Percentiles rank a stretch among this genome's conserved stretches.
These are phyloP conservation scores for Penicillium pulvis DNA, from an alignment of 495 filamentous ascomycete genomes.

Conservation along the genomic window DNA sequence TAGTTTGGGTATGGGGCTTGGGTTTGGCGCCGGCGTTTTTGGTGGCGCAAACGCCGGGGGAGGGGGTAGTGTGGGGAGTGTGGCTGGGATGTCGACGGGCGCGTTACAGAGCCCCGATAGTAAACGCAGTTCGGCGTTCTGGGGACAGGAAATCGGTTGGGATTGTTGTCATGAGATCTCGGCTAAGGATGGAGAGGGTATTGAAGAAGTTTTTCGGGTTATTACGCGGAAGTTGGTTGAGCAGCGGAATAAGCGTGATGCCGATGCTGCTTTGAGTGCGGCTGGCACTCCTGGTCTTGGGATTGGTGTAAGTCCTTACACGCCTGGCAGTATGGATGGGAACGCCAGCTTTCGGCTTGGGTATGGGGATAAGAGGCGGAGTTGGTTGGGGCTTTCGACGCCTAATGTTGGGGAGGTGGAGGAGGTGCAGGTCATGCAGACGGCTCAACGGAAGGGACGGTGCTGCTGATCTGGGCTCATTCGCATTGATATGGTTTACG, in stretches of 20 bases:
- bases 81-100: slow-evolving; percentile 27
- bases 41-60: slow-evolving; percentile 9
- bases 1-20: slow-evolving; percentile 16
- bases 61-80: slow-evolving; percentile 14
- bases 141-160: slow-evolving; percentile 92
- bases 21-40: slow-evolving; percentile 16
- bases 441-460: slow-evolving; percentile 30
- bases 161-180: slow-evolving; percentile 97
- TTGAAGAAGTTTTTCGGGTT: slow-evolving; percentile 96
- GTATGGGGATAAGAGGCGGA: slow-evolving; percentile 49
- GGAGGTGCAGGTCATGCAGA: slow-evolving; percentile 28
- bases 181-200: slow-evolving; percentile 91
- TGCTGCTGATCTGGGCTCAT: slow-evolving; percentile 40
- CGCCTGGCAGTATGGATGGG: slow-evolving; percentile 28
- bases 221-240: slow-evolving; percentile 94
- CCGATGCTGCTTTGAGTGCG: slow-evolving; percentile 51
- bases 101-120: slow-evolving; percentile 66
- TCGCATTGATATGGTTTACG: slow-evolving; percentile 25
- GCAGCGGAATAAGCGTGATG: slow-evolving; percentile 68
- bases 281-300: slow-evolving; percentile 43
- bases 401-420: slow-evolving; percentile 40
- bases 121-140: slow-evolving; percentile 82
- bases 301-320: slow-evolving; percentile 14
- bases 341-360: slow-evolving; percentile 51
- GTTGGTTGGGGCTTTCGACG: slow-evolving; percentile 56